phyloP scores from a whole-genome alignment of 108 stramenopile genomes.

The Skeletonema marinoi region DNA sequence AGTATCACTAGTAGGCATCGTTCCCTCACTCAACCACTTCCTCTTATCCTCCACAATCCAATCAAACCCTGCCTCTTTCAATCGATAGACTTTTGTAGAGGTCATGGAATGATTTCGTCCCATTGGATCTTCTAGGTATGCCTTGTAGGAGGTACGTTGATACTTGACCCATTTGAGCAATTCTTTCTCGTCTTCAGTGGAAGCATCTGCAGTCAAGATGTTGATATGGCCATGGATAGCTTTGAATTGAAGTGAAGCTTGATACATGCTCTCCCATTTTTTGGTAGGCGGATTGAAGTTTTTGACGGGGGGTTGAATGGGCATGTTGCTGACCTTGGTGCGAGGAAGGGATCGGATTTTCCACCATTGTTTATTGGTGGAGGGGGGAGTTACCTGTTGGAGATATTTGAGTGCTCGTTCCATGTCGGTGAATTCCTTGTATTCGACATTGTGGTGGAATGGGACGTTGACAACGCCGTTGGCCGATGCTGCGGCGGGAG shows the following conservation, averaged over 20 bases:
- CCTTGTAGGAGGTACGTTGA: slow-evolving; percentile 28
- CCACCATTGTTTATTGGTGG: neutral
- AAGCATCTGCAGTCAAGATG: slow-evolving; percentile 1
- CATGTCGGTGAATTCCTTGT: slow-evolving; percentile 15
- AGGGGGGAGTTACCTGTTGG: neutral
- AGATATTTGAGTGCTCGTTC: slow-evolving; percentile 8
- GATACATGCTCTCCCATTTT: slow-evolving; percentile 42
- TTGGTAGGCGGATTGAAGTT: slow-evolving; percentile 27
- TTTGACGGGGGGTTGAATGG: neutral
- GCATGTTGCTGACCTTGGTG: neutral
- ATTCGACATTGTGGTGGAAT: slow-evolving; percentile 33
- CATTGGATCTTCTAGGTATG: slow-evolving; percentile 35
- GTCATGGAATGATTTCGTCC: slow-evolving; percentile 39
- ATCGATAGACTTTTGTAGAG: slow-evolving; percentile 25
- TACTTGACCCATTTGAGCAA: slow-evolving; percentile 30
- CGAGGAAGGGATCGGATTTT: neutral
- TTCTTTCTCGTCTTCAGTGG: neutral
- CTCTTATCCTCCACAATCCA: slow-evolving; percentile 24
- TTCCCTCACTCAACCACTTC: neutral
- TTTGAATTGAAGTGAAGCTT: slow-evolving; percentile 13
- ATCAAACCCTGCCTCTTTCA: slow-evolving; percentile 27
- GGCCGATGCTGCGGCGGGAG: neutral
- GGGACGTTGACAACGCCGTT: neutral
- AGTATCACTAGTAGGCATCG: neutral
- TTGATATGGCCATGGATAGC: slow-evolving; percentile 11